Percentiles rank a stretch among this genome's conserved stretches.
These are phyloP conservation scores for Otatea glauca DNA, from an alignment of 176 grass and related monocot genomes.

Conservation along the genomic window DNA sequence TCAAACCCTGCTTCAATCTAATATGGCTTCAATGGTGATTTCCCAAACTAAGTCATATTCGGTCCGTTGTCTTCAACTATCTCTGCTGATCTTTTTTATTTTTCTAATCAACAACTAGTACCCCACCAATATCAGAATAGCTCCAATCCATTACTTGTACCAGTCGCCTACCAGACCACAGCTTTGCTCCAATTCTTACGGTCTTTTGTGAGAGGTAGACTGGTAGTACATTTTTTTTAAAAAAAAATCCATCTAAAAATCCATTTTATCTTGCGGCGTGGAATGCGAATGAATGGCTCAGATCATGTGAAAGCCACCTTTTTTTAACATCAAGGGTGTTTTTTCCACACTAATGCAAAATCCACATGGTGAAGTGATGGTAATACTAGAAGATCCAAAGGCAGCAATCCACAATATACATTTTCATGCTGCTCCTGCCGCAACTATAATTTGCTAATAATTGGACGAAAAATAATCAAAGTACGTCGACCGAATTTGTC, in stretches of 20 bases:
- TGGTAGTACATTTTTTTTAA: not conserved
- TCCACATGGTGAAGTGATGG: not conserved
- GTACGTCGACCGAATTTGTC: not conserved
- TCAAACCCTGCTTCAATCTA: no score
- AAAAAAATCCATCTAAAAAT: not conserved
- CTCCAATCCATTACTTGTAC: no score
- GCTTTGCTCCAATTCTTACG: no score
- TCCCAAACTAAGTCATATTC: no score
- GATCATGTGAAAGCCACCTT: not conserved
- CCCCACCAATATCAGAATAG: no score
- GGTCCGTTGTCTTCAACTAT: no score
- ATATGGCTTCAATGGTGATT: no score
- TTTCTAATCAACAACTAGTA: no score
- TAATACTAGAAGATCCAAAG: not conserved
- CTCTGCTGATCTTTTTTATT: no score
- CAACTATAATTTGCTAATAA: not conserved
- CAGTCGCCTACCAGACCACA: no score
- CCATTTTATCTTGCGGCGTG: not conserved
- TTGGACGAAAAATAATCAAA: not conserved
- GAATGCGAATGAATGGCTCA: not conserved
- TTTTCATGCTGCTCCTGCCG: not conserved
- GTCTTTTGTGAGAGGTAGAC: not conserved
- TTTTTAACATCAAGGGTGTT: not conserved
- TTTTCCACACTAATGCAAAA: not conserved
- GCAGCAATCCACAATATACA: no score